A percentile compares a stretch with the other conserved stretches of the same genome.
These are phyloP conservation scores for Hypoxylon sp. DNA, from an alignment of 2,329 filamentous ascomycete genomes.

Conservation along the genomic window DNA sequence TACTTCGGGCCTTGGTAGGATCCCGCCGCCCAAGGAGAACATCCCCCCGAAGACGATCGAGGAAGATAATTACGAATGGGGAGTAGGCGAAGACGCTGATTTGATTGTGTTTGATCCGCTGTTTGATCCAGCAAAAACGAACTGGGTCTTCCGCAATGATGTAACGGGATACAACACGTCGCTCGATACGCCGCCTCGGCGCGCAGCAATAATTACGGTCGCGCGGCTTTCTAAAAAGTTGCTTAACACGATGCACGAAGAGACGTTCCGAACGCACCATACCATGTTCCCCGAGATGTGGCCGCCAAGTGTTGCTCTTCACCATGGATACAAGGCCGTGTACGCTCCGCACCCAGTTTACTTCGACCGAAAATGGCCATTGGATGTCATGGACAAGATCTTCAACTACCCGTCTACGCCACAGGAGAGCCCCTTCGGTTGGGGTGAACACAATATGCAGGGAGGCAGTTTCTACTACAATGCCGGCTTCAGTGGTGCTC, in stretches of 20 bases:
- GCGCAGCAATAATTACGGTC: constrained; percentile 70
- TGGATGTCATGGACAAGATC: constrained; percentile 69
- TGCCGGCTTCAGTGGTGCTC: constrained; percentile 68
- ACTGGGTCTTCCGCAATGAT: constrained; percentile 69
- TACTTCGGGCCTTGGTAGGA: constrained; percentile 61
- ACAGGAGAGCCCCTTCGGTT: constrained; percentile 67
- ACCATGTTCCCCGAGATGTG: constrained; percentile 75
- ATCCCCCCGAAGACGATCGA: constrained; percentile 71
- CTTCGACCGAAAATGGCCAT: constrained; percentile 71
- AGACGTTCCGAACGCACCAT: constrained; percentile 63
- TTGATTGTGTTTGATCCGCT: constrained; percentile 72
- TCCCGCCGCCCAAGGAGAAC: constrained; percentile 68
- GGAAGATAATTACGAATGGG: constrained; percentile 74
- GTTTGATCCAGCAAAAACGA: constrained; percentile 68
- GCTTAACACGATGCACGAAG: constrained; percentile 69
- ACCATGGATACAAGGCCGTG: constrained; percentile 72
- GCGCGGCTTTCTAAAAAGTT: constrained; percentile 65
- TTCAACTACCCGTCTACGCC: constrained; percentile 72
- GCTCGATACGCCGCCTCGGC: constrained; percentile 66
- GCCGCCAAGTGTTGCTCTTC: constrained; percentile 66
- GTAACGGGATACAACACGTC: constrained; percentile 66
- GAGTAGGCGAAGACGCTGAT: constrained; percentile 69
- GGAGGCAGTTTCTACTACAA: constrained; percentile 78
- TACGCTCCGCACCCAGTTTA: constrained; percentile 76
- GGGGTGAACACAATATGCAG: constrained; percentile 75